These are phyloP conservation scores for Chlorella variabilis DNA, from an alignment of 163 green algal species.

Conservation along the genomic window DNA sequence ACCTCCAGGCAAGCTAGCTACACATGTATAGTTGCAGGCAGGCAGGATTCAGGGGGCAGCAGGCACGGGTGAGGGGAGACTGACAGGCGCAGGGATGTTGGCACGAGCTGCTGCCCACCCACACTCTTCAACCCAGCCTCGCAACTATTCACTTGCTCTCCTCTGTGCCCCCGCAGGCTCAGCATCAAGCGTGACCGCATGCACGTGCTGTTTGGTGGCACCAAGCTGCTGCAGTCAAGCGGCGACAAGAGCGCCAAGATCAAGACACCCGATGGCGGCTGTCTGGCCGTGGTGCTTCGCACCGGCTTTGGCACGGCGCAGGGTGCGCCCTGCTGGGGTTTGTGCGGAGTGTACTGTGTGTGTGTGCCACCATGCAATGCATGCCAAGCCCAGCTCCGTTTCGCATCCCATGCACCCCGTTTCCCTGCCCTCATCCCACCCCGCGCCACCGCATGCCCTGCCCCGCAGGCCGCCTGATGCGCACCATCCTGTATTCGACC, in stretches of 20 bases:
- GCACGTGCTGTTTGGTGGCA: slow-evolving; percentile 94
- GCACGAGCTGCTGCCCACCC: too few species aligned
- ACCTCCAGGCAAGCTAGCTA: slow-evolving; percentile 12
- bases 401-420: neutral
- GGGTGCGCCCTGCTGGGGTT: slow-evolving; percentile 47
- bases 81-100: too few species aligned
- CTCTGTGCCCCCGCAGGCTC: neutral
- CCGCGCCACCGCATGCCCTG: too few species aligned
- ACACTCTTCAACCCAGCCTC: too few species aligned
- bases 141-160: too few species aligned
- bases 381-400: too few species aligned
- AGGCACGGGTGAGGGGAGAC: too few species aligned
- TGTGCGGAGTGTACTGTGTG: too few species aligned
- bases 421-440: neutral
- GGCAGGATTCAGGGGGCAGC: too few species aligned
- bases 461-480: slow-evolving; percentile 84
- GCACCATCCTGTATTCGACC: slow-evolving; percentile 97
- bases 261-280: slow-evolving; percentile 87
- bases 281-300: slow-evolving; percentile 89
- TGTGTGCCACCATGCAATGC: too few species aligned
- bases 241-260: slow-evolving; percentile 70
- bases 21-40: neutral
- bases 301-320: slow-evolving; percentile 98
- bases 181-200: slow-evolving; percentile 74
- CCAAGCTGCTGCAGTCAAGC: slow-evolving; percentile 88